Conservation (phyloP, 441 rosid species). For the Eugenia klotzschiana region DNA sequence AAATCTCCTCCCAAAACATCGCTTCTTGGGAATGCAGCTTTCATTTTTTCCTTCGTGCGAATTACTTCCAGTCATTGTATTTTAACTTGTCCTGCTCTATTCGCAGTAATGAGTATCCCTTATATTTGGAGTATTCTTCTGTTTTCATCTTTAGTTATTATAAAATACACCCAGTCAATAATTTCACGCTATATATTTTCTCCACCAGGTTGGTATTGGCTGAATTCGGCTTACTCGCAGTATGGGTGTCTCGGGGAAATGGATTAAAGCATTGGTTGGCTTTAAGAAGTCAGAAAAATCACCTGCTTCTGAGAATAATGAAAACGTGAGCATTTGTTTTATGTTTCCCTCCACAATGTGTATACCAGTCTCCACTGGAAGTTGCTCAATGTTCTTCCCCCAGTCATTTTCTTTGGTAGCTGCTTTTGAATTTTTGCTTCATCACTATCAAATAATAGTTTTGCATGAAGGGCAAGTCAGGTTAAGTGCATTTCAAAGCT, state of each 20-base stretch:
- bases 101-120: not conserved
- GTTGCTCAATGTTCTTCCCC: not conserved
- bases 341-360: not conserved
- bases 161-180: not conserved
- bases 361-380: not conserved
- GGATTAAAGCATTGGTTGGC: conserved; percentile 88
- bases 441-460: not conserved
- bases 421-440: not conserved
- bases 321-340: conserved; percentile 35
- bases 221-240: conserved; percentile 3
- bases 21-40: not conserved
- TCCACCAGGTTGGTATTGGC: conserved; percentile 17
- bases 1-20: not conserved
- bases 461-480: not conserved
- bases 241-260: conserved; percentile 93
- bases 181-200: conserved; percentile 1
- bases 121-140: not conserved
- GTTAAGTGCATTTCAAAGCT: not conserved
- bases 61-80: not conserved
- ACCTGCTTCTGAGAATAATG: conserved; percentile 41
- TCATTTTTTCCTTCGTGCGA: not conserved
- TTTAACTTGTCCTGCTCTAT: not conserved
- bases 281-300: conserved; percentile 67
- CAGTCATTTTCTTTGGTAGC: not conserved
- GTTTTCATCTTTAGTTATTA: not conserved